Percentiles rank a stretch among this genome's conserved stretches.
These are phyloP conservation scores for Cruciata laevipes DNA, from an alignment of 257 asterid species.

Conservation along the genomic window DNA sequence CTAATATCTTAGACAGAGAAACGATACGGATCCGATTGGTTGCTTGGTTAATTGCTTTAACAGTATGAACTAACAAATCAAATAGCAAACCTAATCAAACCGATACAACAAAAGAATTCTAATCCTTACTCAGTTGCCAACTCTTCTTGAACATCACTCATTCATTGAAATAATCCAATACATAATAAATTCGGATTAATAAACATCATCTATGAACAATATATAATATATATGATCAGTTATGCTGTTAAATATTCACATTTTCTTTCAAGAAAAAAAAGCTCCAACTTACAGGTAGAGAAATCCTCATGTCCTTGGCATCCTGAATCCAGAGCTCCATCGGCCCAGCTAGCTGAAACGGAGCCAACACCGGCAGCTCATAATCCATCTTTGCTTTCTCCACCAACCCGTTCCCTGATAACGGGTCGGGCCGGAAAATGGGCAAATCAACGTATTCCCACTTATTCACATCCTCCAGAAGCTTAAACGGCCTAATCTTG, in stretches of 20 bases:
- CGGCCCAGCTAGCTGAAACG: conserved; percentile 93
- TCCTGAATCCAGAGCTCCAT: conserved; percentile 99
- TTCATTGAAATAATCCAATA: too few relatives aligned
- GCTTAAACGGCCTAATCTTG: conserved; percentile 72
- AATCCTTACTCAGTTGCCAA: background rate
- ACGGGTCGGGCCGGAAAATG: conserved; percentile 53
- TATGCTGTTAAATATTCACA: background rate
- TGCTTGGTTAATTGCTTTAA: background rate
- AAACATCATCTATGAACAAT: too few relatives aligned
- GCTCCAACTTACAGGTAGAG: conserved; percentile 71
- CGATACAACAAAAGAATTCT: background rate
- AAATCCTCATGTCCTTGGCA: conserved; percentile 84
- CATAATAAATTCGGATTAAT: too few relatives aligned
- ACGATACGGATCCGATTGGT: background rate
- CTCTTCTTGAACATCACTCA: background rate
- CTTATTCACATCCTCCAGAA: conserved; percentile 82
- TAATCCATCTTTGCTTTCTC: conserved; percentile 39
- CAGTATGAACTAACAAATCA: background rate
- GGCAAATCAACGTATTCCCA: conserved; percentile 95
- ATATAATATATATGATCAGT: background rate
- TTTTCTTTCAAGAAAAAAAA: background rate
- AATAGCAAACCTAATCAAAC: background rate
- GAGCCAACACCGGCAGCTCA: conserved; percentile 71
- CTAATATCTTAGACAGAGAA: background rate
- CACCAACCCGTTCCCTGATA: conserved; percentile 47